Evolutionary conservation across 345 rosid genomes (phyloP).

Genomic region (Eucalyptus leucophloia): DNA sequence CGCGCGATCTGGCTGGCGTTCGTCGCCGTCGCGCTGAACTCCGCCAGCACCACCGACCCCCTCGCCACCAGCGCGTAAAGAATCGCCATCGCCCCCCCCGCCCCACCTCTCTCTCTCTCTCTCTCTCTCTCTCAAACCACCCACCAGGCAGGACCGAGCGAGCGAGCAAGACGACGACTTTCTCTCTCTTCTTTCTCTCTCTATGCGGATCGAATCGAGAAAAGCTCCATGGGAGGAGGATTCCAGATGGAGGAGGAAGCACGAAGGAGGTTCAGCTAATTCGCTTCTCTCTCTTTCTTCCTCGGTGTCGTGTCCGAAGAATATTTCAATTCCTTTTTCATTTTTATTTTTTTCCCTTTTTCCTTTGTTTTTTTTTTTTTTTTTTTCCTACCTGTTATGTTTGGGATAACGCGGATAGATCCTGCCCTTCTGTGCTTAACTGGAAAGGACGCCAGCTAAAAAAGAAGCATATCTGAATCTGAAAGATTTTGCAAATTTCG

Average conservation of each 20-base stretch:
- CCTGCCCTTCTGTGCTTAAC: no score
- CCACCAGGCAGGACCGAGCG: not conserved
- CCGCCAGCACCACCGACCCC: slow-evolving; percentile 86
- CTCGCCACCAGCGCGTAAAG: slow-evolving; percentile 86
- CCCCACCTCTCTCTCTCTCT: not conserved
- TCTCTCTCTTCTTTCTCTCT: not conserved
- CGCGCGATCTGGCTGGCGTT: slow-evolving; percentile 76
- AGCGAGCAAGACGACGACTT: not conserved
- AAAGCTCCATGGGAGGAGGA: not conserved
- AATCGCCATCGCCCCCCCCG: slow-evolving; percentile 46
- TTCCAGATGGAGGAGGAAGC: not conserved
- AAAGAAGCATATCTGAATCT: not conserved
- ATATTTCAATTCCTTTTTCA: not conserved
- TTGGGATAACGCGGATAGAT: not conserved
- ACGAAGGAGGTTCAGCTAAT: not conserved
- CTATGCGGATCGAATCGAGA: not conserved
- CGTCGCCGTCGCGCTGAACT: slow-evolving; percentile 60
- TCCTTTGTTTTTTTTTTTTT: not conserved
- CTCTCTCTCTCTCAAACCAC: not conserved
- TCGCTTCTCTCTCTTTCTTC: not conserved
- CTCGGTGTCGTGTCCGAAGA: not conserved
- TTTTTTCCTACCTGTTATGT: not conserved
- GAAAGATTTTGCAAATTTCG: not conserved
- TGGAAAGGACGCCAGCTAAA: not conserved
- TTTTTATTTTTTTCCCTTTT: not conserved